Percentiles rank a stretch among this genome's conserved stretches.
These are phyloP conservation scores for Tetragonia tetragonoides DNA, from an alignment of 148 eudicot species.

Conservation along the genomic window DNA sequence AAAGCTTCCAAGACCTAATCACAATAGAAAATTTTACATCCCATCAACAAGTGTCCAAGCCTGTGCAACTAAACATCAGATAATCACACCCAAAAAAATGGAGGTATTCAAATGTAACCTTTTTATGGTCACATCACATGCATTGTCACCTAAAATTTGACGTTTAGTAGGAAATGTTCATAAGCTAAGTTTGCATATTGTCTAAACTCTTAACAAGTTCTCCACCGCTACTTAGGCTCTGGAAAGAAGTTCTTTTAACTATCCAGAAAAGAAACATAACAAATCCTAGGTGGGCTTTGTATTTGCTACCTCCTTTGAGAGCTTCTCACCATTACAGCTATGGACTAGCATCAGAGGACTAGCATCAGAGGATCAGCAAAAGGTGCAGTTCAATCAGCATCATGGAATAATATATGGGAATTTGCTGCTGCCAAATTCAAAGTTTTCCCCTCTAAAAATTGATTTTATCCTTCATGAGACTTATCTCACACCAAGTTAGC, in stretches of 20 bases:
- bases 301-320: too few species aligned
- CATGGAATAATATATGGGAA: neutral
- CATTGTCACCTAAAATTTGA: neutral
- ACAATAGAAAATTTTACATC: neutral
- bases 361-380: neutral
- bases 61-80: neutral
- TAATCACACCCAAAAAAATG: neutral
- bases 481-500: neutral
- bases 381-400: neutral
- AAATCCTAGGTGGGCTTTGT: too few species aligned
- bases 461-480: neutral
- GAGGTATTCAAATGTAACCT: too few species aligned
- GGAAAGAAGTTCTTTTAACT: neutral
- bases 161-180: neutral
- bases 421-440: neutral
- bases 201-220: neutral
- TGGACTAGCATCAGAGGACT: too few species aligned
- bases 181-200: neutral
- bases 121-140: neutral
- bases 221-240: neutral
- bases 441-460: neutral
- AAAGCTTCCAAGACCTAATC: constrained; percentile 89
- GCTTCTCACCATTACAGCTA: neutral
- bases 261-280: too few species aligned
- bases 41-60: neutral